These are phyloP conservation scores for Alternaria sp. DNA, from an alignment of 2,329 filamentous ascomycete species.

Conservation along the genomic window DNA sequence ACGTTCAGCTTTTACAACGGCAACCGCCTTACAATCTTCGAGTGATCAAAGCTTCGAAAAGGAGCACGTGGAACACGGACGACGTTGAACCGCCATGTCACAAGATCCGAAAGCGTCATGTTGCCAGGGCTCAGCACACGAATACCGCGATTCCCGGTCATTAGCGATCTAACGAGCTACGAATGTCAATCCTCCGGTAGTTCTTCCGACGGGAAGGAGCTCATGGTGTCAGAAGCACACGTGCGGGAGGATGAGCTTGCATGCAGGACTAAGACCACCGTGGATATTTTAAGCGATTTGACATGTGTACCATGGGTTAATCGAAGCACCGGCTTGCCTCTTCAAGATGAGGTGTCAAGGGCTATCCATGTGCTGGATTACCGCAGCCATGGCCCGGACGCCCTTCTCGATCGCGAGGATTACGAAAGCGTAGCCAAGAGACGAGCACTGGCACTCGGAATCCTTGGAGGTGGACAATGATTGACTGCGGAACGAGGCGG, in stretches of 20 bases:
- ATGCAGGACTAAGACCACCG: background rate
- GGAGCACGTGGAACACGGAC: slow-evolving; percentile 5
- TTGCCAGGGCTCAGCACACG: background rate
- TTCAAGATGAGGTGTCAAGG: slow-evolving; percentile 7
- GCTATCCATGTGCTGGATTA: slow-evolving; percentile 6
- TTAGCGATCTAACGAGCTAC: background rate
- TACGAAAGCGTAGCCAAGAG: slow-evolving; percentile 3
- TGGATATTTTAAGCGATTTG: slow-evolving; percentile 4
- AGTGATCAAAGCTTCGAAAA: slow-evolving; percentile 8
- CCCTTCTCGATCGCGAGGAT: slow-evolving; percentile 11
- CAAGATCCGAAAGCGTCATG: background rate
- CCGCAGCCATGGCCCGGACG: slow-evolving; percentile 5
- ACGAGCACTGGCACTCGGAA: background rate
- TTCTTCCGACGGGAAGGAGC: slow-evolving; percentile 11
- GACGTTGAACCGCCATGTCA: slow-evolving; percentile 3
- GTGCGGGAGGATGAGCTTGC: slow-evolving; percentile 4
- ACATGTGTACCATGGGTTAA: slow-evolving; percentile 7
- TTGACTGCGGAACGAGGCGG: slow-evolving; percentile 1
- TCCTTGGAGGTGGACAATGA: slow-evolving; percentile 5
- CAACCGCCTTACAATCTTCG: slow-evolving; percentile 3
- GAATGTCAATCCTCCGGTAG: slow-evolving; percentile 12
- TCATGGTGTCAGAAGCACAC: slow-evolving; percentile 6
- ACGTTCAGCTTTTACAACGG: slow-evolving; percentile 4
- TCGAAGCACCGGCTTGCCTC: slow-evolving; percentile 5
- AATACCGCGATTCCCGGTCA: slow-evolving; percentile 5